Percentiles rank a stretch among this genome's conserved stretches.
phyloP scores from a whole-genome alignment of 345 rosid genomes.

The Acer campestre region DNA sequence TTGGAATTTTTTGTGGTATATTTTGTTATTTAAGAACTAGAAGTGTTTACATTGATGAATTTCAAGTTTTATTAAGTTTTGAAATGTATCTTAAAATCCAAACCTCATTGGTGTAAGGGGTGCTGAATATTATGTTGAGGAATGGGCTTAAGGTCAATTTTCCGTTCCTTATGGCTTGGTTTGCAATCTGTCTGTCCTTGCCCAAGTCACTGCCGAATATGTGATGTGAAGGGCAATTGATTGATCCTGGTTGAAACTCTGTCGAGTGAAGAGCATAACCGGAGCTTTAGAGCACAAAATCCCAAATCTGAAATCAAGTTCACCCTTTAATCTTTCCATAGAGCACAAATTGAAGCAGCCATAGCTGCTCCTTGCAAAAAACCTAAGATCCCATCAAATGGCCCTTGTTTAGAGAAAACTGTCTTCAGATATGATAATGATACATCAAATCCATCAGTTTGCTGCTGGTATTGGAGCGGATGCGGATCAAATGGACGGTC shows the following conservation, averaged over 20 bases:
- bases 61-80: too few relatives aligned
- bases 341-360: conserved; percentile 70
- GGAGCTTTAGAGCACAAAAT: conserved; percentile 84
- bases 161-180: conserved; percentile 32
- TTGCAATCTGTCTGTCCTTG: conserved; percentile 79
- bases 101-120: too few relatives aligned
- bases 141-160: too few relatives aligned
- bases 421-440: conserved; percentile 59
- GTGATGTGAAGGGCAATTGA: conserved; percentile 86
- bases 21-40: too few relatives aligned
- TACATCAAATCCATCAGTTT: conserved; percentile 68
- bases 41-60: too few relatives aligned
- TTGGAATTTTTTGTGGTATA: too few relatives aligned
- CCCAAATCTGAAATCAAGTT: conserved; percentile 71
- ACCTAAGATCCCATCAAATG: conserved; percentile 91
- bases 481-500: conserved; percentile 71
- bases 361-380: conserved; percentile 97
- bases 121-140: too few relatives aligned
- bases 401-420: conserved; percentile 60
- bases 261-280: conserved; percentile 52
- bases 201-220: conserved; percentile 70
- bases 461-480: conserved; percentile 79
- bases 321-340: conserved; percentile 41
- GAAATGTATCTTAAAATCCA: too few relatives aligned
- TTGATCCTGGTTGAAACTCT: conserved; percentile 35